Evolutionary conservation across 164 flowering plant species (phyloP), one percentile per base, ranked within the genome.

Genomic region (Warburgia ugandensis): DNA sequence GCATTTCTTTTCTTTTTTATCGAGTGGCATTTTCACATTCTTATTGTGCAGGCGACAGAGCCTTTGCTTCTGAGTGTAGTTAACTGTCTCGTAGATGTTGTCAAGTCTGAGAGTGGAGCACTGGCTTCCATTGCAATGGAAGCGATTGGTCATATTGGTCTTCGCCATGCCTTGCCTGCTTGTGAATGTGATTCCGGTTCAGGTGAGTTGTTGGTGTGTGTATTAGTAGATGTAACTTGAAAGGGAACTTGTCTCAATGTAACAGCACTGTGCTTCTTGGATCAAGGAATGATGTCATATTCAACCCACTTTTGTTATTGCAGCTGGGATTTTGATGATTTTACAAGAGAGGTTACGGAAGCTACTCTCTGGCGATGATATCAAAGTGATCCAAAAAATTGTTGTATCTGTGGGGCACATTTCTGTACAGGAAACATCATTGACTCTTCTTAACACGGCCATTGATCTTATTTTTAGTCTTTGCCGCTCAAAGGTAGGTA

Each of bases 101-200:
- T 74, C 48, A 79, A 60, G 66, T 72, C 75, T 51, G 98, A 88
- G 68, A 70, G 76, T 62, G 68, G 83, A 38, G 26, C 73, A 66
- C 60, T 88, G 62, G 81, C 91, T 46, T 80, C 98, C 46, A 62
- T 76, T 64, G 95, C 95, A 30, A 75, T 88, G 83, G 81, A 87
- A 78, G 88, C 96, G 45, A 62, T 92, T 19, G 98, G 98, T 61
- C 95, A 88, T 67, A 78, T 92, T 75, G 98, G 95, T 36, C 63
- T 88, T 51, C 74, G 85, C 52, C 68, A 56, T n/a, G 70, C 79
- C 41, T 68, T 92, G 54, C 96, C 98, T 57, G 55, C 57, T 48
- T 63, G 85, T 35, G 63, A 52, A 59, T 30, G 29, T 62, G 80
- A 73, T 21, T 75, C 83, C 49, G 52, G 50, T 57, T 66, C 83